Conservation (phyloP, 2,329 filamentous ascomycete genomes). For the Botrytis squamosa region DNA sequence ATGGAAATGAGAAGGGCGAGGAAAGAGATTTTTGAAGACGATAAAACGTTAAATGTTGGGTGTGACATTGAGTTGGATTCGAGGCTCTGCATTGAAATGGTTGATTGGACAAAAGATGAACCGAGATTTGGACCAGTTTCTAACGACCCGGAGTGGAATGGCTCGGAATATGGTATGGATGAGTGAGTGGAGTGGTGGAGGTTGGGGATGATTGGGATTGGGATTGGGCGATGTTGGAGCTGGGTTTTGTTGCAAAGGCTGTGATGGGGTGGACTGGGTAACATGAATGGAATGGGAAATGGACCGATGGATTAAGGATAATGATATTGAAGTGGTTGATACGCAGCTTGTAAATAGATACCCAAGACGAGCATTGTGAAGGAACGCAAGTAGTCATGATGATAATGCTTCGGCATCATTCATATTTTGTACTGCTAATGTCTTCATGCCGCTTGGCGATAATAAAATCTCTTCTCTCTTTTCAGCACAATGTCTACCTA, state of each 20-base stretch:
- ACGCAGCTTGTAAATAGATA: neutral
- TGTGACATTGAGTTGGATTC: neutral
- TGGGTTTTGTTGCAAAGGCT: neutral
- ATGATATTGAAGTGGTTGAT: neutral
- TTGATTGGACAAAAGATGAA: neutral
- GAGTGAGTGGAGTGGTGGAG: neutral
- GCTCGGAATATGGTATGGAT: neutral
- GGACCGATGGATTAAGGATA: neutral
- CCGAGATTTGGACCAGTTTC: neutral
- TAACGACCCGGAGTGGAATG: neutral
- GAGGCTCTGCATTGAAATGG: neutral
- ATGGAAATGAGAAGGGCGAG: neutral
- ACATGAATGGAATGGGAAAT: neutral
- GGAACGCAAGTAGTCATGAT: neutral
- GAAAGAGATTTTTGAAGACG: neutral
- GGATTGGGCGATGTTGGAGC: neutral
- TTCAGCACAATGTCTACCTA: neutral
- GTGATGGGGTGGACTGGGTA: neutral
- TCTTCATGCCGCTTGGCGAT: neutral
- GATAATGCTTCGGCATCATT: neutral
- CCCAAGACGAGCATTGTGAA: neutral
- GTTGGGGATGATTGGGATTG: neutral
- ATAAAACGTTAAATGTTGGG: neutral
- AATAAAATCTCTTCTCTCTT: neutral
- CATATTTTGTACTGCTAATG: neutral